phyloP scores from a whole-genome alignment of 2,329 filamentous ascomycete genomes.

The Tothia fuscella region DNA sequence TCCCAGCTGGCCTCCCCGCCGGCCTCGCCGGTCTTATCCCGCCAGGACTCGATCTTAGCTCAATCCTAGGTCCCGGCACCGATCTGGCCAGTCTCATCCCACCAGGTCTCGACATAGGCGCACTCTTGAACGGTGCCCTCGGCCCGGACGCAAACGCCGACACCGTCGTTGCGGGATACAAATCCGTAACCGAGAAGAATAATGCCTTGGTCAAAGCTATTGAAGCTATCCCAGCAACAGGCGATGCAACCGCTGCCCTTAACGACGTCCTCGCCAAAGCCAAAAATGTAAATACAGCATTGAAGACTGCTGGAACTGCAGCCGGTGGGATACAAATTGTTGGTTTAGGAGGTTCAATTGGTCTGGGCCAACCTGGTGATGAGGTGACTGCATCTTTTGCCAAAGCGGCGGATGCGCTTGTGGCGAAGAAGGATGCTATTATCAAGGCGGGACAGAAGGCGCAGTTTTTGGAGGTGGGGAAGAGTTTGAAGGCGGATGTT shows the following conservation, averaged over 20 bases:
- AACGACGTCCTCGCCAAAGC: not conserved
- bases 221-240: not conserved
- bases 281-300: not conserved
- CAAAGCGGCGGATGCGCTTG: not conserved
- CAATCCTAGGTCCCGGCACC: not conserved
- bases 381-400: not conserved
- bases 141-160: not conserved
- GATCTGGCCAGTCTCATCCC: not conserved
- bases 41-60: not conserved
- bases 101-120: not conserved
- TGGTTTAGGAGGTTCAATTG: not conserved
- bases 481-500: not conserved
- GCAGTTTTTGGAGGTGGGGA: not conserved
- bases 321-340: not conserved
- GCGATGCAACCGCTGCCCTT: not conserved
- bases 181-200: not conserved
- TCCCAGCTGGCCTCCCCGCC: not conserved
- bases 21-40: not conserved
- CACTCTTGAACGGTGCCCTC: not conserved
- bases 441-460: not conserved
- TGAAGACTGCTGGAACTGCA: not conserved
- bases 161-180: not conserved
- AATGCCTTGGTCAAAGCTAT: not conserved
- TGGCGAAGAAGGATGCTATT: not conserved
- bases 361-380: not conserved